A percentile compares a stretch with the other conserved stretches of the same genome.
phyloP scores from a whole-genome alignment of 352 stramenopile genomes.

The Phytophthora pinifolia region DNA sequence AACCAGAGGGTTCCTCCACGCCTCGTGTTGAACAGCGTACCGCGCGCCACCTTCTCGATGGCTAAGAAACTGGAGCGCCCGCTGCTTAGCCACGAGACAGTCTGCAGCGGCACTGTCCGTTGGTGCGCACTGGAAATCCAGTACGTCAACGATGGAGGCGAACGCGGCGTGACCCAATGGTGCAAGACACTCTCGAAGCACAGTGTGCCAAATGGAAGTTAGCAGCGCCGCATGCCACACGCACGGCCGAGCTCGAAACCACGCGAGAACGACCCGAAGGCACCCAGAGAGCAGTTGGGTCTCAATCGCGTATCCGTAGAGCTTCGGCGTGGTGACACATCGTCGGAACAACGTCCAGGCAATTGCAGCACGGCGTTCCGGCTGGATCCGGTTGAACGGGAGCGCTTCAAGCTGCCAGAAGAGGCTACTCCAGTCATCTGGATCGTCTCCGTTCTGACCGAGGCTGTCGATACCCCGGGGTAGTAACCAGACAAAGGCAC shows the following conservation, averaged over 20 bases:
- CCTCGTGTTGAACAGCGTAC: constrained; percentile 30
- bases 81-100: constrained; percentile 51
- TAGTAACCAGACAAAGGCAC: constrained; percentile 74
- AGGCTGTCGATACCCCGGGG: constrained; percentile 26
- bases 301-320: constrained; percentile 42
- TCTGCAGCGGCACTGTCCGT: constrained; percentile 25
- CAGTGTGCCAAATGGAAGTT: constrained; percentile 60
- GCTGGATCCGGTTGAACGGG: constrained; percentile 46
- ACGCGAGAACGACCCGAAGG: constrained; percentile 51
- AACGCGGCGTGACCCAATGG: constrained; percentile 53
- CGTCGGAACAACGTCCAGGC: constrained; percentile 64
- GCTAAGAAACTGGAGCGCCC: constrained; percentile 55
- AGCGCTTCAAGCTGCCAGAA: constrained; percentile 48
- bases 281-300: constrained; percentile 47
- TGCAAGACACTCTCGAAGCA: constrained; percentile 40
- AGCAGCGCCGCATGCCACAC: constrained; percentile 70
- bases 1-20: constrained; percentile 42
- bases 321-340: constrained; percentile 46
- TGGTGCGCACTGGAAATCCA: constrained; percentile 54
- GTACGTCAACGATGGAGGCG: constrained; percentile 40
- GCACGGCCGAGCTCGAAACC: constrained; percentile 58
- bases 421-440: constrained; percentile 41
- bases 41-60: constrained; percentile 32
- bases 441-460: constrained; percentile 2
- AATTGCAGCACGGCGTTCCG: constrained; percentile 54